phyloP scores from a whole-genome alignment of 2,329 filamentous ascomycete species.

The Dactylellina parvicollis region DNA sequence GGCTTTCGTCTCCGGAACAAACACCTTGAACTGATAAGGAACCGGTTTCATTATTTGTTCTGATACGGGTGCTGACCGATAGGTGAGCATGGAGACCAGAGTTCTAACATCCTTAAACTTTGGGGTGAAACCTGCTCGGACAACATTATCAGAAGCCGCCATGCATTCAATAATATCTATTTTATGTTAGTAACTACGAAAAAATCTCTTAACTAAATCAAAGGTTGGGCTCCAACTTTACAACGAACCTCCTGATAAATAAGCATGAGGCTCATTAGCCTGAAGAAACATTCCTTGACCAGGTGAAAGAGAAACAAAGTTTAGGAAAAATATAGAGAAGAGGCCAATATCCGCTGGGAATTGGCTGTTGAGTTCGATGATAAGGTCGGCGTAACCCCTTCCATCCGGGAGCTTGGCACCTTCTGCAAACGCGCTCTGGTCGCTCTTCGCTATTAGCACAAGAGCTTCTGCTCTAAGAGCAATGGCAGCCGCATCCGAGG shows the following conservation, averaged over 20 bases:
- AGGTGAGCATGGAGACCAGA: conserved; percentile 89
- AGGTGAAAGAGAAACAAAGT: conserved; percentile 85
- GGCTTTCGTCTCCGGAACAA: conserved; percentile 72
- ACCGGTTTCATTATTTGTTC: conserved; percentile 90
- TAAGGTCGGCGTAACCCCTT: conserved; percentile 77
- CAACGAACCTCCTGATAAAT: conserved; percentile 73
- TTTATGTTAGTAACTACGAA: conserved; percentile 1
- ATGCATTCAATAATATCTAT: conserved; percentile 97
- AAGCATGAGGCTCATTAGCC: conserved; percentile 97
- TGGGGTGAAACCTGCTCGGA: conserved; percentile 94
- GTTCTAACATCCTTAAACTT: conserved; percentile 98
- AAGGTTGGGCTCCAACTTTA: too few species aligned
- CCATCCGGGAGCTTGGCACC: conserved; percentile 59
- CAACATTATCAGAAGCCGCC: conserved; percentile 98
- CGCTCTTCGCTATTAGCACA: conserved; percentile 74
- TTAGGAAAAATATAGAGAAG: conserved; percentile 96
- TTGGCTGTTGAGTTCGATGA: conserved; percentile 78
- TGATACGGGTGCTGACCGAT: conserved; percentile 91
- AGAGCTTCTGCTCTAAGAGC: conserved; percentile 74
- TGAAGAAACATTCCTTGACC: conserved; percentile 96
- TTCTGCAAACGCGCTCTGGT: conserved; percentile 77
- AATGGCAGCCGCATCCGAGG: conserved; percentile 74
- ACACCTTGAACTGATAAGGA: conserved; percentile 82
- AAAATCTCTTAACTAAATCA: background rate
- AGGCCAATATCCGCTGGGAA: conserved; percentile 92